Base-by-base conservation (phyloP, 2,329 filamentous ascomycete genomes). In the Exophiala aquamarina region DNA sequence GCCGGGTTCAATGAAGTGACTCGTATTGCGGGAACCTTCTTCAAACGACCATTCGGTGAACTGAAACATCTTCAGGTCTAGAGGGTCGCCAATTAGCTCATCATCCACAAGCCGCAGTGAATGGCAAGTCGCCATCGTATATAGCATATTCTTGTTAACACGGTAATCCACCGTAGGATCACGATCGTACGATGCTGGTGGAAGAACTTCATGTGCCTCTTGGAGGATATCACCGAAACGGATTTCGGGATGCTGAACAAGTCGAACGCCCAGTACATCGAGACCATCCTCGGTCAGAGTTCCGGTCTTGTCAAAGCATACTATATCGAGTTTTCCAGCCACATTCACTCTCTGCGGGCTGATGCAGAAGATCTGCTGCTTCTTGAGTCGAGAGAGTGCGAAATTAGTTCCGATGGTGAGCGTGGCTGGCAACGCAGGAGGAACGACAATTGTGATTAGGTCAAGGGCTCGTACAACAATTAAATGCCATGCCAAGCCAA, bases 241-340 rank as follows among this genome's bases (percentile, higher is more conserved):
- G 54, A 79, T 77, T 11, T 73, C 68, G 1, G 77, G 77, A 39
- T 77, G 74, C 46, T 86, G 82, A 8, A 89, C 89, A 5, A 93
- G 82, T 26, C 89, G 83, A 15, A 95, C 83, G 10, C 93, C 93
- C 10, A 98, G 77, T 14, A 98, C 89, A 65, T 98, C 94, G 33
- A 98, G 72, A 0, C 93, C 93, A 66, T 98, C 93, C 67, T 97
- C 93, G 0, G 93, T 98, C 44, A 98, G 73, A 0, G 93, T 98
- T n/a, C 93, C 93, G 1, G 93, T 98, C 71, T 98, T 98, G 70
- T 98, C 93, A 56, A 98, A 98, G 68, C 92, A 96, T 70, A 98
- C 87, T 9, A 97, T 82, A 63, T 98, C 93, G 3, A 98, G 73
- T 67, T 97, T 97, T 40, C 94, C 93, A 13, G 88, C 93, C 4